These are phyloP conservation scores for Caryopteris hybrid DNA, from an alignment of 305 asterid genomes.

Conservation along the genomic window DNA sequence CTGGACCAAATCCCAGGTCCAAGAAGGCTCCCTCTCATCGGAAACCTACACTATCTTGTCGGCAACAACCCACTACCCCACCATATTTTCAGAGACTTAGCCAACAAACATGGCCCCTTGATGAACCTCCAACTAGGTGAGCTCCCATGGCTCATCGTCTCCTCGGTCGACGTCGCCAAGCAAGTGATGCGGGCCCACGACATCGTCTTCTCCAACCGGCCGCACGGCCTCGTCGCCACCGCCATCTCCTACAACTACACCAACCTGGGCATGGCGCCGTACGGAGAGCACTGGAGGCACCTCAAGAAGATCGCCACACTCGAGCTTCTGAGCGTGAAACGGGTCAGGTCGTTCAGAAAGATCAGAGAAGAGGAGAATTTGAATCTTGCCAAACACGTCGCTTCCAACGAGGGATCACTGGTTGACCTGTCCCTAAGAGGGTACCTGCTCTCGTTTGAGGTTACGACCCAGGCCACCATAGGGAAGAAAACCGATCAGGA, in stretches of 20 bases:
- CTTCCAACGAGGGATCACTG: not conserved
- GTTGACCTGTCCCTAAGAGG: not conserved
- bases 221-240: not conserved
- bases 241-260: slow-evolving; percentile 4
- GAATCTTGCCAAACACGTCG: not conserved
- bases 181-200: not conserved
- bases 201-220: not conserved
- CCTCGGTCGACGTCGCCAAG: not conserved
- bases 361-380: not conserved
- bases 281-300: slow-evolving; percentile 2
- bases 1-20: slow-evolving; percentile 1
- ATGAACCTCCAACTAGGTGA: not conserved
- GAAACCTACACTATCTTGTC: not conserved
- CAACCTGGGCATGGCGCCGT: slow-evolving; percentile 1
- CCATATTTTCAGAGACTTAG: not conserved
- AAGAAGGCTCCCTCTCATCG: not conserved
- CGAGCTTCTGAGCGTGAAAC: slow-evolving; percentile 7
- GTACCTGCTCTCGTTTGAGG: not conserved
- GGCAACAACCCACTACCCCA: not conserved
- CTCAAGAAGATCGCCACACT: slow-evolving; percentile 7
- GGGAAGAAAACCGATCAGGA: not conserved
- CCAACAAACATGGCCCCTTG: not conserved
- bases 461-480: not conserved
- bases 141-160: not conserved
- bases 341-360: not conserved